Conservation (phyloP, 2,329 filamentous ascomycete species). For the Ophiocordyceps polyrhachis-furcata region DNA sequence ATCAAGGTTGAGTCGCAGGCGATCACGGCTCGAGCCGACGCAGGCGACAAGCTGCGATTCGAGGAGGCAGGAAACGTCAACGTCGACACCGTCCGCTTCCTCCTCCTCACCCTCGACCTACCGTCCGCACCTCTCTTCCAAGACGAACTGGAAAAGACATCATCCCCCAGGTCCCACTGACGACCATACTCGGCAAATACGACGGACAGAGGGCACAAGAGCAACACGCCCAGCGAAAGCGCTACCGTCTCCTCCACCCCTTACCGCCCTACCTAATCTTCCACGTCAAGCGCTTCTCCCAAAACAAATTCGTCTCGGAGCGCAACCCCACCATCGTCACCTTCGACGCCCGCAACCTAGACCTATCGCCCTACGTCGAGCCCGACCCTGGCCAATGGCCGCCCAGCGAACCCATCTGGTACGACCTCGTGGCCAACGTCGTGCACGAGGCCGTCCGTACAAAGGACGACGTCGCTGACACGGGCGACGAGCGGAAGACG, state of each 20-base stretch:
- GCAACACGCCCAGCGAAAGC: slow-evolving; percentile 69
- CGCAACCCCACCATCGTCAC: slow-evolving; percentile 97
- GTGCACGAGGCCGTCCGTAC: slow-evolving; percentile 67
- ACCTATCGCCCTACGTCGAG: slow-evolving; percentile 82
- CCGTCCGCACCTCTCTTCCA: slow-evolving; percentile 88
- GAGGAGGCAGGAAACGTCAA: slow-evolving; percentile 76
- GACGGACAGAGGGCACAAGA: slow-evolving; percentile 78
- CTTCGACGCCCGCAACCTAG: slow-evolving; percentile 66
- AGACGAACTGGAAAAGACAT: slow-evolving; percentile 83
- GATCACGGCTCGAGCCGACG: slow-evolving; percentile 81
- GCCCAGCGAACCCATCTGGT: slow-evolving; percentile 69
- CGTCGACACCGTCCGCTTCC: slow-evolving; percentile 58
- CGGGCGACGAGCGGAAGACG: slow-evolving; percentile 69
- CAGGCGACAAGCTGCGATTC: slow-evolving; percentile 73
- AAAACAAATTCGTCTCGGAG: slow-evolving; percentile 91
- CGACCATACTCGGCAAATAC: slow-evolving; percentile 75
- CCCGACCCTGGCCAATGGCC: slow-evolving; percentile 56
- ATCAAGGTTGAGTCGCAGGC: slow-evolving; percentile 85
- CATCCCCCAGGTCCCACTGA: slow-evolving; percentile 79
- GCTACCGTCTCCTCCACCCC: slow-evolving; percentile 78
- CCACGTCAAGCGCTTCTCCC: slow-evolving; percentile 92
- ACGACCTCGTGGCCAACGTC: slow-evolving; percentile 91
- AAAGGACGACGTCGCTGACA: slow-evolving; percentile 72
- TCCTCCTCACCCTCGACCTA: slow-evolving; percentile 84
- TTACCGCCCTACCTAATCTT: slow-evolving; percentile 81